phyloP scores from a whole-genome alignment of 129 eudicot genomes.

The Rutidosis leptorrhynchoides region DNA sequence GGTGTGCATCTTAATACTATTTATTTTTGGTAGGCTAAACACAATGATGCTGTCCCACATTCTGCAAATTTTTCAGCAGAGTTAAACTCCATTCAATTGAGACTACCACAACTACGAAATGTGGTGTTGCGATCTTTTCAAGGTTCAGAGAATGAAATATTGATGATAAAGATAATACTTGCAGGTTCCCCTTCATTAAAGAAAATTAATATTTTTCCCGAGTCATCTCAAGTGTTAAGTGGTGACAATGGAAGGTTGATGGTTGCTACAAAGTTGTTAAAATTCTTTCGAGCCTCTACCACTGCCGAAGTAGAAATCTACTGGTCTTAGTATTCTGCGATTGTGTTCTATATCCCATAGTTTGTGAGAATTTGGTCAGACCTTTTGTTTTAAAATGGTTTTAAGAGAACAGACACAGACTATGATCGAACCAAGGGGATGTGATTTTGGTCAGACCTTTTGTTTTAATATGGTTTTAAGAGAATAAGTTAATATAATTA shows the following conservation, averaged over 20 bases:
- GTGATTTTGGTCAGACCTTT: neutral
- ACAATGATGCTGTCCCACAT: neutral
- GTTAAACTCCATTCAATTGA: neutral
- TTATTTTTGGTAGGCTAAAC: neutral
- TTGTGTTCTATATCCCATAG: neutral
- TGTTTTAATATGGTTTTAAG: too few species aligned
- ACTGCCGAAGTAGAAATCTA: neutral
- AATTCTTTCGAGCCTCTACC: neutral
- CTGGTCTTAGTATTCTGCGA: neutral
- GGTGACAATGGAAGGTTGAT: too few species aligned
- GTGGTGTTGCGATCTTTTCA: neutral
- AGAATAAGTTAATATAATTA: too few species aligned
- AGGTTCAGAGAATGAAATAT: neutral
- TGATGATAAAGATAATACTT: neutral
- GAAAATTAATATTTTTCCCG: neutral
- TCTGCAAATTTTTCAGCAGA: neutral
- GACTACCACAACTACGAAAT: neutral
- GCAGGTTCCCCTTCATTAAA: neutral
- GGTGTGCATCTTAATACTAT: slow-evolving; percentile 1
- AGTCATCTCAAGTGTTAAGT: too few species aligned
- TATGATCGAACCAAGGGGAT: too few species aligned
- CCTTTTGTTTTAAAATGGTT: neutral
- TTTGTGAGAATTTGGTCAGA: neutral
- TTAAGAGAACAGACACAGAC: too few species aligned
- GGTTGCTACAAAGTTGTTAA: too few species aligned